phyloP scores from a whole-genome alignment of 2,329 filamentous ascomycete species.

The Colletotrichum sp. region DNA sequence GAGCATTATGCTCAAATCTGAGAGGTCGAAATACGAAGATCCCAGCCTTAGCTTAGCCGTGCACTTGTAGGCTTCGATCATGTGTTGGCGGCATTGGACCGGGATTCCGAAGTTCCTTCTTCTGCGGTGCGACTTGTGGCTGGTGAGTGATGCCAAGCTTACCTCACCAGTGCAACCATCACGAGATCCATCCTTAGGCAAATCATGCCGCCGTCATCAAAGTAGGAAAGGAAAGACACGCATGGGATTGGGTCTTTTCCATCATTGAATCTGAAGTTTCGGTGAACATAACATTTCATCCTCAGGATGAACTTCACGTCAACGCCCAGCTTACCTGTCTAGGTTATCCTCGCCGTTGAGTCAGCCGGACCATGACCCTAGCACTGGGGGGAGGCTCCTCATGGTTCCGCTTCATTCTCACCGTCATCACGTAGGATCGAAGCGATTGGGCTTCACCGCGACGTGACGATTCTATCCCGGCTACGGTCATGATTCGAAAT shows the following conservation, averaged over 20 bases:
- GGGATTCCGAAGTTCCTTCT: background rate
- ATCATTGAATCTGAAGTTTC: background rate
- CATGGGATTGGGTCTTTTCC: background rate
- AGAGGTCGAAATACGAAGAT: slow-evolving; percentile 11
- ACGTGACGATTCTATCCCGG: background rate
- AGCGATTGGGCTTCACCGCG: background rate
- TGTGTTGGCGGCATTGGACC: background rate
- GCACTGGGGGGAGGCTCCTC: background rate
- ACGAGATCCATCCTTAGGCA: background rate
- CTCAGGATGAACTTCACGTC: background rate
- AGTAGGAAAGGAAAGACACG: background rate
- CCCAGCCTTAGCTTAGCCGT: background rate
- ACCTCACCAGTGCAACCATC: background rate
- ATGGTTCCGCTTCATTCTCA: background rate
- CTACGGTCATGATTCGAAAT: background rate
- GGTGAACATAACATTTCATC: background rate
- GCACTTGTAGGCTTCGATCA: background rate
- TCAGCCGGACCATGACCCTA: background rate
- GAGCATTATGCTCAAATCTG: background rate
- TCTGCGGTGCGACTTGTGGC: background rate
- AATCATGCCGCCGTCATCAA: background rate
- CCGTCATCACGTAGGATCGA: background rate
- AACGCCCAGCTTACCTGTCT: background rate
- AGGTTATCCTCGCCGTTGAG: background rate
- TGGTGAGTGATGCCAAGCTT: slow-evolving; percentile 4